Conservation (phyloP, 768 basidiomycete species). For the Agaricus subrufescens region DNA sequence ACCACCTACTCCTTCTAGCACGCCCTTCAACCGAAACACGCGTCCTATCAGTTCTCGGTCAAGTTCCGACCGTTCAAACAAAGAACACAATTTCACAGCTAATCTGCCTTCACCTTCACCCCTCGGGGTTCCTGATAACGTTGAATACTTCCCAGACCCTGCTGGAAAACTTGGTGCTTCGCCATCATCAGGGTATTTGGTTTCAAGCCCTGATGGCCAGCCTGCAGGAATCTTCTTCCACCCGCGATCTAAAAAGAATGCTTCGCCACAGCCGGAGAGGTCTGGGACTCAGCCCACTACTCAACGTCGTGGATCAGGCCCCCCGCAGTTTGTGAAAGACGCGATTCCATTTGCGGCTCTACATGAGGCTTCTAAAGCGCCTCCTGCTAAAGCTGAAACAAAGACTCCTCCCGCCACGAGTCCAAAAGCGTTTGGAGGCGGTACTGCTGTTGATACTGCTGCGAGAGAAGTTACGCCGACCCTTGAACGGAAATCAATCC, state of each 20-base stretch:
- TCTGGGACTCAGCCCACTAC: slow-evolving; percentile 32
- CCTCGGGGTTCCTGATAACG: slow-evolving; percentile 60
- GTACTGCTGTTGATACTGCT: slow-evolving; percentile 1
- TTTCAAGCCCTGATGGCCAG: slow-evolving; percentile 90
- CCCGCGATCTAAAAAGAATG: slow-evolving; percentile 46
- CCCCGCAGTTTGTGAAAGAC: slow-evolving; percentile 19
- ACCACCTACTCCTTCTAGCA: neutral
- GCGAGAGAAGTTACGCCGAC: slow-evolving; percentile 1
- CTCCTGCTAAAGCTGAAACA: neutral
- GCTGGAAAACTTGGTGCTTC: slow-evolving; percentile 70
- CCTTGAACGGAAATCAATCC: neutral
- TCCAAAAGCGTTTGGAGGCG: neutral
- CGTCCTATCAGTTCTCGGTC: slow-evolving; percentile 50
- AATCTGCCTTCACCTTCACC: slow-evolving; percentile 61
- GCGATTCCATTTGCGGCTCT: slow-evolving; percentile 27
- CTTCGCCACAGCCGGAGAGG: slow-evolving; percentile 37
- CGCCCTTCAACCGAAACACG: slow-evolving; percentile 24
- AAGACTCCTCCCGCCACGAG: slow-evolving; percentile 1
- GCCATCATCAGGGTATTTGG: slow-evolving; percentile 81
- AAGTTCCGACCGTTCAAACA: slow-evolving; percentile 59
- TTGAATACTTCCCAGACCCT: slow-evolving; percentile 73
- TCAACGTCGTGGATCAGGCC: slow-evolving; percentile 21
- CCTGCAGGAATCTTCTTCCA: slow-evolving; percentile 97
- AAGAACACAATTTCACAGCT: slow-evolving; percentile 28
- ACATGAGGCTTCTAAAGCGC: slow-evolving; percentile 19